Percentiles rank a stretch among this genome's conserved stretches.
phyloP scores from a whole-genome alignment of 2,329 filamentous ascomycete species.

The Proliferodiscus dingleyae region DNA sequence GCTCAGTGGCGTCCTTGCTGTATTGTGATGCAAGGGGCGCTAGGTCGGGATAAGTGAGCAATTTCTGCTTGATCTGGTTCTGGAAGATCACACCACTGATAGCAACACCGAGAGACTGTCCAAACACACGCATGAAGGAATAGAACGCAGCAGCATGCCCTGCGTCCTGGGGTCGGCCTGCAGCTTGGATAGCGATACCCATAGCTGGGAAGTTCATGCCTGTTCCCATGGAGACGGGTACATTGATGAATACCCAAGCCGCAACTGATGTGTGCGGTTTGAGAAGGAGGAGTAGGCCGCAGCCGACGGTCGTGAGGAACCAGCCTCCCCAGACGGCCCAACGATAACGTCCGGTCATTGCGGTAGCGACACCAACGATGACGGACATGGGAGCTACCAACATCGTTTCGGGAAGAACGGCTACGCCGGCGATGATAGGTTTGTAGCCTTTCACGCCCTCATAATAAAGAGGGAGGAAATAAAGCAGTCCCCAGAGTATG shows the following conservation, averaged over 20 bases:
- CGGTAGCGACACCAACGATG: conserved; percentile 42
- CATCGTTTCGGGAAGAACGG: conserved; percentile 53
- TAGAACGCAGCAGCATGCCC: conserved; percentile 51
- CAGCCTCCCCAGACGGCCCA: conserved; percentile 51
- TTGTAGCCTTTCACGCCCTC: conserved; percentile 46
- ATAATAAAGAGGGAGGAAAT: conserved; percentile 46
- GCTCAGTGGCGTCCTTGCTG: background rate
- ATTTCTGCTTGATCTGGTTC: conserved; percentile 38
- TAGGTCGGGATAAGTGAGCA: background rate
- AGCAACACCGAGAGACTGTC: conserved; percentile 58
- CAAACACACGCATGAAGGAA: conserved; percentile 58
- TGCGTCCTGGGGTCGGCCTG: conserved; percentile 26
- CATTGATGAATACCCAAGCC: conserved; percentile 10
- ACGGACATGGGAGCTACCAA: conserved; percentile 57
- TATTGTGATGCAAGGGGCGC: background rate
- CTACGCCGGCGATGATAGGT: conserved; percentile 48
- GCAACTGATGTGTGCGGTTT: conserved; percentile 7
- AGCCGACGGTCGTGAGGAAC: conserved; percentile 50
- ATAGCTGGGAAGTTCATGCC: conserved; percentile 45
- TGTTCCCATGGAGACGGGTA: conserved; percentile 12
- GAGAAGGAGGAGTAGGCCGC: conserved; percentile 38
- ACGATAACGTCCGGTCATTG: conserved; percentile 40
- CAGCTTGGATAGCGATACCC: conserved; percentile 36
- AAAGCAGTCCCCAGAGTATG: conserved; percentile 45
- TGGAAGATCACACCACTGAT: conserved; percentile 63